These are phyloP conservation scores for Apiotrichum gamsii DNA, from an alignment of 1,284 basidiomycete genomes.

Conservation along the genomic window DNA sequence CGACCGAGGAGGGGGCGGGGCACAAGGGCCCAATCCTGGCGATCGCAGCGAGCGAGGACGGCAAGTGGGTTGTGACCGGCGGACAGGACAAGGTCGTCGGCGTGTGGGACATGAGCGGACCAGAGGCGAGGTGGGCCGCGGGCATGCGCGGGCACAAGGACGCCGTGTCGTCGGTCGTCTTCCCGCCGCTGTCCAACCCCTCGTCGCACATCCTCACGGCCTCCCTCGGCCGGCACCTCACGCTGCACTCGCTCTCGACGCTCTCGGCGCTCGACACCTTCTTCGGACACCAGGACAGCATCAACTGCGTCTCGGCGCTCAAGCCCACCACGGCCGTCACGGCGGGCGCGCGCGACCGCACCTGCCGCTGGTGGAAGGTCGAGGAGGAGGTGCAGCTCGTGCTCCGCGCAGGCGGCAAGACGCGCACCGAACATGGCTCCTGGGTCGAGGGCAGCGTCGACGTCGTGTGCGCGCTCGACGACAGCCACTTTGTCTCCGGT, in stretches of 20 bases:
- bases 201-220: conserved; percentile 78
- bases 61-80: conserved; percentile 74
- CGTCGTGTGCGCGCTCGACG: conserved; percentile 88
- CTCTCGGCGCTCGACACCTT: conserved; percentile 93
- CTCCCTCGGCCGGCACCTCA: conserved; percentile 85
- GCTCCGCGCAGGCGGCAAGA: conserved; percentile 84
- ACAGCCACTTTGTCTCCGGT: conserved; percentile 83
- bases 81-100: conserved; percentile 75
- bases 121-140: conserved; percentile 63
- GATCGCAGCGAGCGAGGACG: conserved; percentile 78
- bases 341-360: conserved; percentile 84
- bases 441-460: conserved; percentile 83
- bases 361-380: conserved; percentile 92
- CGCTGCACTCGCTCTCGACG: conserved; percentile 77
- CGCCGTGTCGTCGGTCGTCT: conserved; percentile 68
- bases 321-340: conserved; percentile 78
- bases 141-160: conserved; percentile 80
- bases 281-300: conserved; percentile 92
- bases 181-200: conserved; percentile 62
- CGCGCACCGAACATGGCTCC: conserved; percentile 22
- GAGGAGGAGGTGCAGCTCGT: conserved; percentile 93
- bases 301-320: conserved; percentile 70
- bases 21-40: conserved; percentile 81
- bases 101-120: conserved; percentile 68
- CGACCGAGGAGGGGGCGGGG: conserved; percentile 50